Percentiles rank a stretch among this genome's conserved stretches.
These are phyloP conservation scores for Hyaloperonospora arabidopsidis DNA, from an alignment of 352 stramenopile species.

Conservation along the genomic window DNA sequence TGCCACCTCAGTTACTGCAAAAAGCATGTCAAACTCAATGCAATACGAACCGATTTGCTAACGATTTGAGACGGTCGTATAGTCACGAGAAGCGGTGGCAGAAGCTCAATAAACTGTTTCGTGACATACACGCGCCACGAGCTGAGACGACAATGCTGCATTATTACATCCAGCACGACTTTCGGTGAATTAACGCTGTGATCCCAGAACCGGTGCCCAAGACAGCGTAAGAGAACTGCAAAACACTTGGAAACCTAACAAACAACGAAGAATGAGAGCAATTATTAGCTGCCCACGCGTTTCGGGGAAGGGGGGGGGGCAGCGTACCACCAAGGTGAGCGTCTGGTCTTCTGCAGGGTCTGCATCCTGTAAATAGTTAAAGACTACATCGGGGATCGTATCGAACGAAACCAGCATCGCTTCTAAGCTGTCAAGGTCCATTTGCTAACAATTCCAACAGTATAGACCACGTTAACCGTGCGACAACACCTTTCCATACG, in stretches of 20 bases:
- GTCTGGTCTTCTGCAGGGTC: conserved; percentile 60
- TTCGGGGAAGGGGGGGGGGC: background rate
- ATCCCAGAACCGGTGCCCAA: conserved; percentile 80
- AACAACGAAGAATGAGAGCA: conserved; percentile 4
- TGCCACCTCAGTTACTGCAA: background rate
- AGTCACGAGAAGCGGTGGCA: conserved; percentile 54
- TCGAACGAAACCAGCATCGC: conserved; percentile 78
- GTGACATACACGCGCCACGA: conserved; percentile 71
- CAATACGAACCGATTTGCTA: conserved; percentile 23
- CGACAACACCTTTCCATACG: background rate
- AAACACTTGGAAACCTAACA: conserved; percentile 78
- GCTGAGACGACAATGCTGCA: conserved; percentile 54
- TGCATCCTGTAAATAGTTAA: conserved; percentile 76
- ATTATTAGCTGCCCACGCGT: background rate
- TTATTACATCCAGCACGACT: conserved; percentile 56
- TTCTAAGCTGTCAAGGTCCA: conserved; percentile 75
- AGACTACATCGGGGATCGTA: conserved; percentile 78
- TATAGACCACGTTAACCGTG: conserved; percentile 1
- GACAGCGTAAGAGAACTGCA: conserved; percentile 54
- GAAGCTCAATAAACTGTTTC: conserved; percentile 73
- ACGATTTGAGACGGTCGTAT: conserved; percentile 59
- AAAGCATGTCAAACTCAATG: background rate
- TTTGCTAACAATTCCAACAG: conserved; percentile 34
- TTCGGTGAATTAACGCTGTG: conserved; percentile 64
- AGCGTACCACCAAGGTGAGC: conserved; percentile 66